Conservation (phyloP, 305 asterid species). For the Coffea humblotiana region DNA sequence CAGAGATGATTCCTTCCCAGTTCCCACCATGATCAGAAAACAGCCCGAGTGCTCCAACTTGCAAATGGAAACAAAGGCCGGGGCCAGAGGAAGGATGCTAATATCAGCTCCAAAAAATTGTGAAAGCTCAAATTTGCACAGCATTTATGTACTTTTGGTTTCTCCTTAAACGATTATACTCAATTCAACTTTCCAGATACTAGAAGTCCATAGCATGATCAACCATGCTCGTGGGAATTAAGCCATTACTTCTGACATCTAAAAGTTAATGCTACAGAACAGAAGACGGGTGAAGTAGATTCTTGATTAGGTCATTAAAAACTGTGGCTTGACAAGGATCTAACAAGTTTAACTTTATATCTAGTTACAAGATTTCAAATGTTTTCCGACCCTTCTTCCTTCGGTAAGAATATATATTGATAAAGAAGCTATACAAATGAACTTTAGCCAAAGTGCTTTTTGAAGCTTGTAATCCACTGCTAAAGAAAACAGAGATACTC, state of each 20-base stretch:
- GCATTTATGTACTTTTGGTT: neutral
- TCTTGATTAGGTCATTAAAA: neutral
- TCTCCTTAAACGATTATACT: neutral
- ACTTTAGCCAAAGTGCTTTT: slow-evolving; percentile 22
- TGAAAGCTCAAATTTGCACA: neutral
- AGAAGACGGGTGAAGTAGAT: slow-evolving; percentile 1
- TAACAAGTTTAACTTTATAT: slow-evolving; percentile 2
- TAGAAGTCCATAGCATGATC: neutral
- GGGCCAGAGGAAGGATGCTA: neutral
- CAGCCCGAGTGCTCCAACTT: neutral
- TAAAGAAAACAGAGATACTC: slow-evolving; percentile 17
- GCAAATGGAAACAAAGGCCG: neutral
- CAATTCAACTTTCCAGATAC: neutral
- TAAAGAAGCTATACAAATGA: slow-evolving; percentile 1
- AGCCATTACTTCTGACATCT: neutral
- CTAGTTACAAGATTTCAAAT: slow-evolving; percentile 14
- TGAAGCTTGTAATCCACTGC: slow-evolving; percentile 12
- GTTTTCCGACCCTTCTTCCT: slow-evolving; percentile 21
- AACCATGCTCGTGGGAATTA: neutral
- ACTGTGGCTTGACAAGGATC: slow-evolving; percentile 11
- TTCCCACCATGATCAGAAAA: neutral
- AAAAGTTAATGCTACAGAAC: neutral
- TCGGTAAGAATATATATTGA: slow-evolving; percentile 9
- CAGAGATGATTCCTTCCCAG: neutral
- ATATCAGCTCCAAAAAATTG: neutral